Conservation (phyloP, 1,139 yeast genomes). For the Saccharomycopsis crataegensis region DNA sequence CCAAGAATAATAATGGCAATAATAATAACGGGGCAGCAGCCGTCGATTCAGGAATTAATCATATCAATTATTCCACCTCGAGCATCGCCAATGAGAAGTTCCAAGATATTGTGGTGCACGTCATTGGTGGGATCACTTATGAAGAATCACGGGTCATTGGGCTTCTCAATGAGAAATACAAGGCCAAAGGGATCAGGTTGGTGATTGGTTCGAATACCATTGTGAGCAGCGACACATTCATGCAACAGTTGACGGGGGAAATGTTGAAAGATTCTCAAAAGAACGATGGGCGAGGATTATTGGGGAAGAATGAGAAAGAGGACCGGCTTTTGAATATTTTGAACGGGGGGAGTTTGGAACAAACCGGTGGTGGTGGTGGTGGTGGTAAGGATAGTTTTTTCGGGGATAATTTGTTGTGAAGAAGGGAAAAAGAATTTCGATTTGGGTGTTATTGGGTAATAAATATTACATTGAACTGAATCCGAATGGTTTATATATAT, state of each 20-base stretch:
- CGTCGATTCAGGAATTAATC: constrained; percentile 23
- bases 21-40: constrained; percentile 27
- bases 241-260: not conserved
- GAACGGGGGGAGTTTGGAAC: not conserved
- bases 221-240: constrained; percentile 46
- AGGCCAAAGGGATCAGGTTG: constrained; percentile 38
- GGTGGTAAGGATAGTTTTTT: not conserved
- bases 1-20: constrained; percentile 26
- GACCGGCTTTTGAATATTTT: constrained; percentile 9
- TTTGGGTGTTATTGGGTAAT: too few relatives aligned
- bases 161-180: constrained; percentile 49
- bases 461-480: too few relatives aligned
- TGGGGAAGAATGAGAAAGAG: constrained; percentile 9
- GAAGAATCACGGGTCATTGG: constrained; percentile 84
- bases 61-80: constrained; percentile 18
- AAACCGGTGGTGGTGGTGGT: not conserved
- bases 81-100: constrained; percentile 34
- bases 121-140: constrained; percentile 87
- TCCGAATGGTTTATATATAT: too few relatives aligned
- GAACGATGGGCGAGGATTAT: constrained; percentile 2
- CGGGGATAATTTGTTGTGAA: constrained; percentile 13
- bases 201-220: constrained; percentile 76
- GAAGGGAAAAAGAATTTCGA: not conserved
- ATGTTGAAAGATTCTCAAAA: constrained; percentile 1
- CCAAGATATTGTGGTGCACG: constrained; percentile 72